Evolutionary conservation across 2,329 filamentous ascomycete genomes (phyloP).

Genomic region (Biscogniauxia marginata): DNA sequence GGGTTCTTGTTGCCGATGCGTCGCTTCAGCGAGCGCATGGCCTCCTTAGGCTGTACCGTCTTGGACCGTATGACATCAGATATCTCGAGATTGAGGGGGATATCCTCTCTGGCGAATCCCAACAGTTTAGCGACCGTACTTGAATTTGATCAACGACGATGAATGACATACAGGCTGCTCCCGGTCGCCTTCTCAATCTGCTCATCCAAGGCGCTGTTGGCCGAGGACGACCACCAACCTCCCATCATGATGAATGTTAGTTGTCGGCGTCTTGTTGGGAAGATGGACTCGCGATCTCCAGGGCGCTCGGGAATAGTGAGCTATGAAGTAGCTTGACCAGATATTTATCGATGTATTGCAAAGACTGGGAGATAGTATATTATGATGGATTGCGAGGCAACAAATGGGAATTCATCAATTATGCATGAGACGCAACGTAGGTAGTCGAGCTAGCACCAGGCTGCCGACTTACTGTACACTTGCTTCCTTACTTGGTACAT

Average conservation of each 20-base stretch:
- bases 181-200: conserved; percentile 94
- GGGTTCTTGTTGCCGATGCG: conserved; percentile 97
- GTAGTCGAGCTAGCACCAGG: neutral
- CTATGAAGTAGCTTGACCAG: neutral
- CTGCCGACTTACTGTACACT: neutral
- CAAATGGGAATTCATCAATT: neutral
- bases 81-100: conserved; percentile 95
- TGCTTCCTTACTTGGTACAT: neutral
- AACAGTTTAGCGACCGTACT: conserved; percentile 24
- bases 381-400: neutral
- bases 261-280: neutral
- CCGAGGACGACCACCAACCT: conserved; percentile 94
- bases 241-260: conserved; percentile 56
- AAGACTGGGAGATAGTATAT: neutral
- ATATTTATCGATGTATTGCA: neutral
- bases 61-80: conserved; percentile 97
- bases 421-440: neutral
- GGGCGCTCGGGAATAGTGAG: neutral
- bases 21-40: conserved; percentile 93
- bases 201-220: conserved; percentile 89
- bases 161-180: conserved; percentile 74
- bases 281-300: neutral
- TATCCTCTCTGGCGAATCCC: conserved; percentile 72
- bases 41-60: conserved; percentile 94
- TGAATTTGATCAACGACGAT: conserved; percentile 1